Evolutionary conservation across 192 early-diverging fungal species (phyloP), one percentile per base, ranked within the genome.

Genomic region (Umbelopsis ramanniana): DNA sequence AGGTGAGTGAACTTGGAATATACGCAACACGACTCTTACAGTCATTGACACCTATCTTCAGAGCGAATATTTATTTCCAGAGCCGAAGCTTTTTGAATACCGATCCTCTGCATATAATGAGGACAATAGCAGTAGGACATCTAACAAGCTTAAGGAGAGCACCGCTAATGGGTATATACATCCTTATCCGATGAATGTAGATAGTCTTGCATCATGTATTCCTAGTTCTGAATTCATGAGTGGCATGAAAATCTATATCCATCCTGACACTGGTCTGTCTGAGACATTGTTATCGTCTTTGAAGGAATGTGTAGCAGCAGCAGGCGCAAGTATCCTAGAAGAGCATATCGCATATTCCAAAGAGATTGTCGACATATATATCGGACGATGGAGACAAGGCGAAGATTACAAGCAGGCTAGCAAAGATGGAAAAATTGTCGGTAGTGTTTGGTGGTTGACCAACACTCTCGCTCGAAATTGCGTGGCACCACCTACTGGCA

Each of bases 381-480:
- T 63, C 37, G 57, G 57, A 37, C 10, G 57, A 6, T 63, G 57
- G 57, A 63, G 57, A 19, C 26, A 6, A 12, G 33, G 35, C 6
- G 57, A 63, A 33, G 57, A 63, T 4, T 63, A 63, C 17, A 63
- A 63, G 4, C 60, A 79, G 68, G 83, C 86, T 4, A 70, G 53
- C 0, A 68, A 69, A 26, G 79, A 85, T 38, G 74, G 83, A 10
- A 83, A 82, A 70, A 73, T 74, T 23, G 81, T 91, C 10, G 90
- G 47, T 8, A 82, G 81, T 4, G 52, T 76, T 3, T 80, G 84
- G 76, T 91, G 87, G 85, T 48, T 90, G 4, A 71, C 70, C 6
- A 83, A 90, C 63, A 74, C 79, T 2, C 45, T 90, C 19, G 52
- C 66, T 5, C 82, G 76, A 19, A 72, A 78, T 14, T 47, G 52